Evolutionary conservation across 495 filamentous ascomycete genomes (phyloP).

Genomic region (Geoglossum glabrum): DNA sequence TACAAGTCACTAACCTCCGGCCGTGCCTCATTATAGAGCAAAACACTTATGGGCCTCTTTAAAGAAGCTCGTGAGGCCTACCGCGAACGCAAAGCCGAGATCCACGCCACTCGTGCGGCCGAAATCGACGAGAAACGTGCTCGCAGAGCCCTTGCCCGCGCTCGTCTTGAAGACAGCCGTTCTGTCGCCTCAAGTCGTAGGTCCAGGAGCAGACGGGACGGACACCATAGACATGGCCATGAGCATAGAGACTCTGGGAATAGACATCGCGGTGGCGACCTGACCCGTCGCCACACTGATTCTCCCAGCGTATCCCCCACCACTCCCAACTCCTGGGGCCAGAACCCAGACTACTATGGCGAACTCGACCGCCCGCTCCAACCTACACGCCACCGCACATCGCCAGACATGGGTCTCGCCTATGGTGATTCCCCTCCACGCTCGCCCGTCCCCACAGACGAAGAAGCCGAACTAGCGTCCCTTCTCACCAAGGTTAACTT

Average conservation of each 20-base stretch:
- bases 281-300: conserved; percentile 27
- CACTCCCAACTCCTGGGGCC: conserved; percentile 12
- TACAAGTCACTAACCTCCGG: not conserved
- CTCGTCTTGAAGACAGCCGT: conserved; percentile 29
- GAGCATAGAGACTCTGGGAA: not conserved
- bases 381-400: conserved; percentile 27
- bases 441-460: conserved; percentile 17
- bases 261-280: conserved; percentile 7
- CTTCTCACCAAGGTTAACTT: conserved; percentile 49
- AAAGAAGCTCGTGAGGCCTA: conserved; percentile 77
- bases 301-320: conserved; percentile 8
- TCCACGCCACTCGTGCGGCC: conserved; percentile 42
- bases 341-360: conserved; percentile 6
- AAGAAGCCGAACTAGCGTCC: conserved; percentile 38
- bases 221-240: not conserved
- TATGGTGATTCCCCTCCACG: conserved; percentile 52
- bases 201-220: too few relatives aligned
- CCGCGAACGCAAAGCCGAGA: conserved; percentile 57
- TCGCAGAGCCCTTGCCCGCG: conserved; percentile 24
- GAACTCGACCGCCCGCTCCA: conserved; percentile 10
- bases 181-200: not conserved
- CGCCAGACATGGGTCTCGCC: conserved; percentile 59
- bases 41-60: conserved; percentile 70
- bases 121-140: conserved; percentile 34
- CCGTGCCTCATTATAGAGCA: conserved; percentile 37